Conservation (phyloP, 345 rosid genomes). For the Gossypium bickii region DNA sequence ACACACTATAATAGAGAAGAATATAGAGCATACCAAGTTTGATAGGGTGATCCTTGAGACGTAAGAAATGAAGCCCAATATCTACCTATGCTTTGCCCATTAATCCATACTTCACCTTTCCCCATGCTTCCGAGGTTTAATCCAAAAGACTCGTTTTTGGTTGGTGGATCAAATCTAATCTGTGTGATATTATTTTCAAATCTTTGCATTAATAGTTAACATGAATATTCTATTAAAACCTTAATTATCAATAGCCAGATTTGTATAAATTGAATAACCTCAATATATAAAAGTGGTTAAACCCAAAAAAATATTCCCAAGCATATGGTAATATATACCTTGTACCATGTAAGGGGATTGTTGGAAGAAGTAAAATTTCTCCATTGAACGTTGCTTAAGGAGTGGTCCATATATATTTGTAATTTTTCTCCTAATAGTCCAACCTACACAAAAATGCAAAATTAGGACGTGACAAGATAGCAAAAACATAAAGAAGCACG, state of each 20-base stretch:
- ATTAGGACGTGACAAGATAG: too few relatives aligned
- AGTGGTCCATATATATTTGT: slow-evolving; percentile 38
- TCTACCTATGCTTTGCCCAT: slow-evolving; percentile 50
- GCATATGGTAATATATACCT: slow-evolving; percentile 35
- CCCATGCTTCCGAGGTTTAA: slow-evolving; percentile 51
- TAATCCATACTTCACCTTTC: slow-evolving; percentile 59
- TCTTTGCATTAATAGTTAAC: neutral
- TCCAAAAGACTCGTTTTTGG: slow-evolving; percentile 31
- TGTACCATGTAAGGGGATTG: slow-evolving; percentile 69
- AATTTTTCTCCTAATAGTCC: slow-evolving; percentile 62
- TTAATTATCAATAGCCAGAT: neutral
- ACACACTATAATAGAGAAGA: neutral
- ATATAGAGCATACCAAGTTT: slow-evolving; percentile 40
- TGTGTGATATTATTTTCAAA: slow-evolving; percentile 7
- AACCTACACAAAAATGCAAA: slow-evolving; percentile 32
- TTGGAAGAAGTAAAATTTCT: slow-evolving; percentile 32
- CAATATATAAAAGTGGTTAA: too few relatives aligned
- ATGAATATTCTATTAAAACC: neutral
- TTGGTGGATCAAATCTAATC: slow-evolving; percentile 46
- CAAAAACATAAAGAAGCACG: too few relatives aligned
- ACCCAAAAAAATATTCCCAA: neutral
- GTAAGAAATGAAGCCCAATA: slow-evolving; percentile 61
- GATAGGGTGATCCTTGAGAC: slow-evolving; percentile 52
- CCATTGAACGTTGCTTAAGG: slow-evolving; percentile 51
- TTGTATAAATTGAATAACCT: too few relatives aligned